Conservation (phyloP, 495 filamentous ascomycete species). For the Gamarada debralockiae region DNA sequence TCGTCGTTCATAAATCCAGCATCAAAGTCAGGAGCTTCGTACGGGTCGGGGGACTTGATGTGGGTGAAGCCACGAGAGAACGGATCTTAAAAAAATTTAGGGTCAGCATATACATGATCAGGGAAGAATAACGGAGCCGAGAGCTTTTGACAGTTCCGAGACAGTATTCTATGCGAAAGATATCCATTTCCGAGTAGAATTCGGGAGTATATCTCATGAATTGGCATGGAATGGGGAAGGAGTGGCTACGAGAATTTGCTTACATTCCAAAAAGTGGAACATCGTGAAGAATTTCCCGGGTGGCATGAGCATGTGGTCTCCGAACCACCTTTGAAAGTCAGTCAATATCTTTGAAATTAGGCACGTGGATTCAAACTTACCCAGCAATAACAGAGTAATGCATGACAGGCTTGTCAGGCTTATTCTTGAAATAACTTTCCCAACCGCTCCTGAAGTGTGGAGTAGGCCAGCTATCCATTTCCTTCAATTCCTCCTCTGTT, state of each 20-base stretch:
- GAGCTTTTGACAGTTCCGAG: too few relatives aligned
- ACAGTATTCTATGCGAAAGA: too few relatives aligned
- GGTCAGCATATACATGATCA: neutral
- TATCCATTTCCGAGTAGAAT: too few relatives aligned
- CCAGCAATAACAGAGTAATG: conserved; percentile 70
- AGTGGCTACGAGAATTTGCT: neutral
- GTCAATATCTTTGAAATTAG: conserved; percentile 8
- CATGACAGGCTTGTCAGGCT: conserved; percentile 86
- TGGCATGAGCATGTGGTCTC: conserved; percentile 69
- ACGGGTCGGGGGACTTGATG: conserved; percentile 67
- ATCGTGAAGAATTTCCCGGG: conserved; percentile 82
- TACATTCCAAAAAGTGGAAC: conserved; percentile 78
- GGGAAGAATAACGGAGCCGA: neutral
- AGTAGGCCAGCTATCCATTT: conserved; percentile 63
- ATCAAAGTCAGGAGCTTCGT: conserved; percentile 75
- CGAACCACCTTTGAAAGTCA: conserved; percentile 41
- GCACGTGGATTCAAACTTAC: conserved; percentile 10
- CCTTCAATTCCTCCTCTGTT: conserved; percentile 61
- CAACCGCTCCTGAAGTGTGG: conserved; percentile 66
- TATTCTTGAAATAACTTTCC: conserved; percentile 81
- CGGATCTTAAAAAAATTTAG: conserved; percentile 60
- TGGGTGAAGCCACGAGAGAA: conserved; percentile 74
- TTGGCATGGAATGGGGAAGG: too few relatives aligned
- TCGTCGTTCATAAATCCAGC: conserved; percentile 85
- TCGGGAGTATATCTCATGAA: too few relatives aligned